Evolutionary conservation across 2,329 filamentous ascomycete genomes (phyloP).

Genomic region (Cytospora schulzeri): DNA sequence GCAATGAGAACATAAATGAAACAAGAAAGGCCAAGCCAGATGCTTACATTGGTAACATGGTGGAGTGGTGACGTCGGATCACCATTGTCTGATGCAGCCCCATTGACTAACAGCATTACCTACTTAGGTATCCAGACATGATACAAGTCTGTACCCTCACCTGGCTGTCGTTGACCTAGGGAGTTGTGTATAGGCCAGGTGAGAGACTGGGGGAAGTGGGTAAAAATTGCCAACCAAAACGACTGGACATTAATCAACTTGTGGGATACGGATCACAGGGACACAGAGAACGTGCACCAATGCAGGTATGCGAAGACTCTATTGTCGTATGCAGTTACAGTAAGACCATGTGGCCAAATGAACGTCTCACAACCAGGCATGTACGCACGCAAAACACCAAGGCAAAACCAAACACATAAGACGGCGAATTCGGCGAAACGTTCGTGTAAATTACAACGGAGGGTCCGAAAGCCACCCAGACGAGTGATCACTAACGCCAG

Average conservation of each 20-base stretch:
- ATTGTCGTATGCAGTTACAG: slow-evolving; percentile 18
- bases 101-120: too few relatives aligned
- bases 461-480: slow-evolving; percentile 29
- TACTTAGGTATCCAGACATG: too few relatives aligned
- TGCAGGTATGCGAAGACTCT: neutral
- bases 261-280: neutral
- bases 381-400: slow-evolving; percentile 1
- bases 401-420: slow-evolving; percentile 5
- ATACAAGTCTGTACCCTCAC: too few relatives aligned
- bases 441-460: slow-evolving; percentile 30
- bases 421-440: slow-evolving; percentile 15
- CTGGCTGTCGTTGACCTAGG: too few relatives aligned
- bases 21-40: too few relatives aligned
- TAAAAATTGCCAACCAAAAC: neutral
- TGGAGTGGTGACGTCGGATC: too few relatives aligned
- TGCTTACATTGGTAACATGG: too few relatives aligned
- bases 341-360: slow-evolving; percentile 4
- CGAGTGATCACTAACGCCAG: slow-evolving; percentile 29
- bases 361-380: neutral
- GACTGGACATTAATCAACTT: neutral
- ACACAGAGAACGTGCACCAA: neutral
- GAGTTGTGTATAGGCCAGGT: too few relatives aligned
- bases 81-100: too few relatives aligned
- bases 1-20: too few relatives aligned
- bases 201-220: too few relatives aligned